These are phyloP conservation scores for Coelastrella sp. DNA, from an alignment of 139 green algal species.

Conservation along the genomic window DNA sequence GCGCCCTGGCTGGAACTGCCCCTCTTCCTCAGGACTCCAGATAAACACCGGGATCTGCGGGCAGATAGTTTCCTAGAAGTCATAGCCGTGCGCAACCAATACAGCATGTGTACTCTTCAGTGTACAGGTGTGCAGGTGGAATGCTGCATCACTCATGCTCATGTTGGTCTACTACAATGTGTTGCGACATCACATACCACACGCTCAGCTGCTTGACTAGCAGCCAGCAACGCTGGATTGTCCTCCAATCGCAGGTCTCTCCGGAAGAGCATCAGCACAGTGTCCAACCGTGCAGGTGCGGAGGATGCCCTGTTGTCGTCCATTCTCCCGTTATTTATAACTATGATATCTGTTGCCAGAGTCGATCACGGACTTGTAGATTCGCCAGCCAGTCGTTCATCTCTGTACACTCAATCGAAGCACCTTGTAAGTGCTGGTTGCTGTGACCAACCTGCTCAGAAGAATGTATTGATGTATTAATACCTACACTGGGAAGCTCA, in stretches of 20 bases:
- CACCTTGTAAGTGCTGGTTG: no score
- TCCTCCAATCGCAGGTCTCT: slow-evolving; percentile 84
- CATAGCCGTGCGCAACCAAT: neutral
- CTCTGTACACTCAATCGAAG: no score
- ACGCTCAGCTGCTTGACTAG: slow-evolving; percentile 52
- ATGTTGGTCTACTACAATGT: neutral
- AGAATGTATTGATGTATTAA: no score
- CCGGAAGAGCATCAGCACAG: slow-evolving; percentile 70
- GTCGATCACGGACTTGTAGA: no score
- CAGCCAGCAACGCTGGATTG: slow-evolving; percentile 83
- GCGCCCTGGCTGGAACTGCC: slow-evolving; percentile 91
- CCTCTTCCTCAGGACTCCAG: slow-evolving; percentile 93
- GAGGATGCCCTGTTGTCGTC: no score
- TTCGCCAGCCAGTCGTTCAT: no score
- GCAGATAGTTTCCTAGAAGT: neutral
- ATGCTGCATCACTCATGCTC: neutral
- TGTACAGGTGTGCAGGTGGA: no score
- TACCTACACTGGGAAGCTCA: no score
- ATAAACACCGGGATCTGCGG: slow-evolving; percentile 85
- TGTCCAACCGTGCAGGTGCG: slow-evolving; percentile 5
- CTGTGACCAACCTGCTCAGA: no score
- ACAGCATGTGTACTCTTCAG: neutral
- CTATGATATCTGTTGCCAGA: no score
- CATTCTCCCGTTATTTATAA: no score
- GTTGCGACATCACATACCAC: slow-evolving; percentile 54